A percentile compares a stretch with the other conserved stretches of the same genome.
phyloP scores from a whole-genome alignment of 2,329 filamentous ascomycete genomes.

The Scleromitrula shiraiana region DNA sequence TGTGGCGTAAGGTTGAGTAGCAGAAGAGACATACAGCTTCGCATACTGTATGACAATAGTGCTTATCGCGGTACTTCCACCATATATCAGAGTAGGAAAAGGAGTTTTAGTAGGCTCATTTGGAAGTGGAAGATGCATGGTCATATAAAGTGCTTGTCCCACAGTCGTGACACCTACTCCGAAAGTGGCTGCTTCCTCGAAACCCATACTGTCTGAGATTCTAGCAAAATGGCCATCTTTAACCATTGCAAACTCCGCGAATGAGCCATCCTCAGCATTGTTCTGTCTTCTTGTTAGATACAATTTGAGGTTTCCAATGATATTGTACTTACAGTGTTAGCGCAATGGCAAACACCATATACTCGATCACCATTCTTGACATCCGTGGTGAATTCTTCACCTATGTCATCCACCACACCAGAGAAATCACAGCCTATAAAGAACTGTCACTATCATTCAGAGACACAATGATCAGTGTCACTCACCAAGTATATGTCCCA shows the following conservation, averaged over 20 bases:
- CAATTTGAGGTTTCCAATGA: neutral
- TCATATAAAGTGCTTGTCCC: slow-evolving; percentile 11
- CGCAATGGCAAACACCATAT: neutral
- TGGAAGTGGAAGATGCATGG: neutral
- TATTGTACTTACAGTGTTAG: neutral
- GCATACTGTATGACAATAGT: slow-evolving; percentile 30
- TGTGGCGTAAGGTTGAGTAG: neutral
- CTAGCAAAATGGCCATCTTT: slow-evolving; percentile 35
- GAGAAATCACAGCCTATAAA: slow-evolving; percentile 2
- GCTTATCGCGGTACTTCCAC: slow-evolving; percentile 23
- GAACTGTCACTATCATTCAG: neutral
- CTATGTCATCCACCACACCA: slow-evolving; percentile 13
- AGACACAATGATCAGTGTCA: neutral
- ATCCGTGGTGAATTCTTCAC: neutral
- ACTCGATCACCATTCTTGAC: neutral
- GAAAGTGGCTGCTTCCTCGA: slow-evolving; percentile 36
- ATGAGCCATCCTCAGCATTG: slow-evolving; percentile 16
- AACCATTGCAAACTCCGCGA: slow-evolving; percentile 19
- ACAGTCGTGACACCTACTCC: slow-evolving; percentile 13
- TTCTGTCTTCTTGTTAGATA: neutral
- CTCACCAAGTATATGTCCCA: neutral
- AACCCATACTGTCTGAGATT: slow-evolving; percentile 36
- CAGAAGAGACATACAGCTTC: slow-evolving; percentile 27
- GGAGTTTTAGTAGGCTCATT: neutral
- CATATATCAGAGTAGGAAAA: slow-evolving; percentile 29